These are phyloP conservation scores for Lichtheimia ramosa DNA, from an alignment of 371 early-diverging fungal genomes.

Conservation along the genomic window DNA sequence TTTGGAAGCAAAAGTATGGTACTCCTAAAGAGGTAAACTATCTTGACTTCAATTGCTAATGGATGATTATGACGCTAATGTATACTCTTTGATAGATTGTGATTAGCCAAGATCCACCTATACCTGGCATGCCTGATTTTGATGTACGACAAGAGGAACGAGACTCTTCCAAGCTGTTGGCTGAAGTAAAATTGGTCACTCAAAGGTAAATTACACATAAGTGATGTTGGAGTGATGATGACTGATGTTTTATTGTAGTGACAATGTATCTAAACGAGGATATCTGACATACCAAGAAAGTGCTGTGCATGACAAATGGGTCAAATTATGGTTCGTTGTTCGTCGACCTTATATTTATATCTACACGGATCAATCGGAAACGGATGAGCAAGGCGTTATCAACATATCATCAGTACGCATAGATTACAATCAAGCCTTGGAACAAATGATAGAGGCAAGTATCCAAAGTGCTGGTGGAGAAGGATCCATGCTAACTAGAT, in stretches of 20 bases:
- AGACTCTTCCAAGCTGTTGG: conserved; percentile 2
- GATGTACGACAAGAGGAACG: background rate
- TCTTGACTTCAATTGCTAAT: background rate
- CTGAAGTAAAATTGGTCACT: conserved; percentile 16
- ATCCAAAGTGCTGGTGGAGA: too few relatives aligned
- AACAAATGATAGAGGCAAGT: conserved; percentile 36
- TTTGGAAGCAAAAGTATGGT: conserved; percentile 54
- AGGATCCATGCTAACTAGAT: background rate
- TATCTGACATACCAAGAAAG: conserved; percentile 66
- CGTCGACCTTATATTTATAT: conserved; percentile 83
- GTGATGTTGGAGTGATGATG: conserved; percentile 27
- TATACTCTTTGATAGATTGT: conserved; percentile 17
- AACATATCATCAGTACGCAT: conserved; percentile 70
- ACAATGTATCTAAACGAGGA: conserved; percentile 59
- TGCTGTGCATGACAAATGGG: conserved; percentile 67
- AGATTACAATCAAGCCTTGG: conserved; percentile 63
- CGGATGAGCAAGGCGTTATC: conserved; percentile 70
- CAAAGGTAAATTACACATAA: conserved; percentile 48
- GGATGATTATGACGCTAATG: too few relatives aligned
- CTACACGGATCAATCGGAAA: conserved; percentile 61
- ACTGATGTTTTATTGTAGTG: conserved; percentile 35
- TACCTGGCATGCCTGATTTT: conserved; percentile 5
- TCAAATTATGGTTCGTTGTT: conserved; percentile 80
- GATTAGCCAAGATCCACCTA: conserved; percentile 27
- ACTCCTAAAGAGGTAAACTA: conserved; percentile 47